Evolutionary conservation across 768 basidiomycete genomes (phyloP).

Genomic region (Cystobasidium onofrii): DNA sequence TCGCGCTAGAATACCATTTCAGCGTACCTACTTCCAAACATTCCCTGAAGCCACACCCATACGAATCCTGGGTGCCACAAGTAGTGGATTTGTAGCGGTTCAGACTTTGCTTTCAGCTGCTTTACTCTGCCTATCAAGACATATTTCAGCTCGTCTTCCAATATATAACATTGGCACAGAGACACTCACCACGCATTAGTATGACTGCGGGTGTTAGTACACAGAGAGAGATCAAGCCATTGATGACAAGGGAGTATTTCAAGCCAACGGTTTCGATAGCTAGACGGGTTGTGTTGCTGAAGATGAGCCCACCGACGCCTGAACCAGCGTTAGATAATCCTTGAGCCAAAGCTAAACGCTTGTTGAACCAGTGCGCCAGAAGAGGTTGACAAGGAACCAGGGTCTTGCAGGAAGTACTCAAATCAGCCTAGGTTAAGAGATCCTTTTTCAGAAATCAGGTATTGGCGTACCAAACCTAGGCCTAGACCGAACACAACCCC

Average conservation of each 20-base stretch:
- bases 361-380: slow-evolving; percentile 39
- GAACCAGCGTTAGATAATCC: slow-evolving; percentile 41
- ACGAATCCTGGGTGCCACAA: slow-evolving; percentile 43
- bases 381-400: slow-evolving; percentile 35
- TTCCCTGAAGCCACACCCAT: slow-evolving; percentile 44
- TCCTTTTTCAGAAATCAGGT: background rate
- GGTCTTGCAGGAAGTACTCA: background rate
- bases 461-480: slow-evolving; percentile 29
- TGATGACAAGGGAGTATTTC: slow-evolving; percentile 44
- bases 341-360: slow-evolving; percentile 36
- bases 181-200: slow-evolving; percentile 37
- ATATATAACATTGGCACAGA: too few relatives aligned
- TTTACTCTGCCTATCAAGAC: slow-evolving; percentile 34
- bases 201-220: slow-evolving; percentile 42
- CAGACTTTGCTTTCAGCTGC: slow-evolving; percentile 41
- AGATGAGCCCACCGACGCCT: slow-evolving; percentile 40
- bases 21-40: slow-evolving; percentile 35
- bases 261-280: slow-evolving; percentile 39
- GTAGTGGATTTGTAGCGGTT: slow-evolving; percentile 41
- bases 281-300: slow-evolving; percentile 33
- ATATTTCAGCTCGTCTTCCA: background rate
- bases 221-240: slow-evolving; percentile 42
- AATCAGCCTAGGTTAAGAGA: background rate
- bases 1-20: too few relatives aligned
- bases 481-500: slow-evolving; percentile 40